Evolutionary conservation across 192 early-diverging fungal genomes (phyloP).

Genomic region (Piromyces finnis): DNA sequence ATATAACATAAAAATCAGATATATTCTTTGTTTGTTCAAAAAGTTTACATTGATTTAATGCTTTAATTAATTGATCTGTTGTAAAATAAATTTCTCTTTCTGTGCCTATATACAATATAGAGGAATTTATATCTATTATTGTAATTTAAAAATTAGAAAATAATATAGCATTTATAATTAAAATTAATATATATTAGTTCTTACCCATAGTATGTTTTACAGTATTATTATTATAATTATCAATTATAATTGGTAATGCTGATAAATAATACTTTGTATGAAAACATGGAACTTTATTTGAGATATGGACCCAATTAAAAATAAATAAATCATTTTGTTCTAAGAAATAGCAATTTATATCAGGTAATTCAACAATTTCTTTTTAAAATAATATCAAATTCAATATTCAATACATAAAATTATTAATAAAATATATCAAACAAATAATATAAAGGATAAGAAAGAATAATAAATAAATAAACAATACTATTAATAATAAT

Average conservation of each 20-base stretch:
- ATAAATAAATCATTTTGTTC: not conserved
- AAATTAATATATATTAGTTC: too few species aligned
- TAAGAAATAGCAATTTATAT: not conserved
- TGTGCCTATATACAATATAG: not conserved
- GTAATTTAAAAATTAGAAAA: too few species aligned
- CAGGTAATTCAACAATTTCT: not conserved
- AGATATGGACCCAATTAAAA: not conserved
- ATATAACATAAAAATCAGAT: not conserved
- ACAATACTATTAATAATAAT: too few species aligned
- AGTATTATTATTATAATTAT: not conserved
- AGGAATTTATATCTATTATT: not conserved
- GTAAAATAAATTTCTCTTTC: not conserved
- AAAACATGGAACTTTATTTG: not conserved
- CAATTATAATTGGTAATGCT: not conserved
- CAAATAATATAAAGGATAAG: too few species aligned
- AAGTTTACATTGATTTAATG: not conserved
- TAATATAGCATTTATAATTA: too few species aligned
- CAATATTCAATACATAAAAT: too few species aligned
- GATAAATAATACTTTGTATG: not conserved
- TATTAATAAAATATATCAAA: too few species aligned
- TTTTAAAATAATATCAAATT: not conserved
- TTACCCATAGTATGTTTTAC: too few species aligned
- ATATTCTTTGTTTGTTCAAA: not conserved
- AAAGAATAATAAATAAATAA: too few species aligned
- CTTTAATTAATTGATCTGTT: not conserved